Evolutionary conservation across 2,329 filamentous ascomycete genomes (phyloP), one percentile per base, ranked within the genome.

Genomic region (Venturia effusa): DNA sequence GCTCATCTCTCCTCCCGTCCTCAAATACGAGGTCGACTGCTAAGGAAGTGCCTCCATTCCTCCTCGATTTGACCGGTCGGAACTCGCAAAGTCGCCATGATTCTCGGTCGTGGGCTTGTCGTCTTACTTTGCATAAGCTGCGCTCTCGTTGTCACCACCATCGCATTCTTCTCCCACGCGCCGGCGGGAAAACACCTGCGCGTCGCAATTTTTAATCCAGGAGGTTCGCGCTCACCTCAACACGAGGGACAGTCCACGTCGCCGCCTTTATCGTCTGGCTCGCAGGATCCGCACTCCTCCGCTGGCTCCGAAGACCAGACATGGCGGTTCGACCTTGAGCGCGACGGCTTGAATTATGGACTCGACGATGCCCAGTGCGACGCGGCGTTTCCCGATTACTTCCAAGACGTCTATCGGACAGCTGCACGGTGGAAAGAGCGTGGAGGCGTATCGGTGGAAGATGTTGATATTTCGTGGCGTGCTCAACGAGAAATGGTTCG

Each of bases 341-440:
- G 32, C 7, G 61, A 55, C 37, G 65, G 67, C 69, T 32, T 77
- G 71, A 62, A 67, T 51, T 69, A 69, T 41, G 66, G 64, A 6
- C 65, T 70, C 30, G 63, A 61, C 22, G 32, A 43, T 24, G 60
- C 62, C 41, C 65, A 72, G 60, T 73, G 70, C 55, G 62, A 66
- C 57, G 64, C 65, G 7, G 61, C 67, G 41, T 72, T 73, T 43
- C 48, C 67, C 19, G 63, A 59, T 19, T 66, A 71, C 6, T 73
- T 67, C 61, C 61, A 67, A 8, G 70, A 71, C 41, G 61, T 72
- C 19, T 69, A 71, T 22, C 68, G 68, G 30, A 66, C 68, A 4
- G 64, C 61, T 24, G 64, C 61, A 32, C 60, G 65, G 32, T 64
- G 66, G 59, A 69, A 66, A 45, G 48, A 60, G 1, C 62, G 64